phyloP scores from a whole-genome alignment of 345 rosid species.

The Viola odorata region DNA sequence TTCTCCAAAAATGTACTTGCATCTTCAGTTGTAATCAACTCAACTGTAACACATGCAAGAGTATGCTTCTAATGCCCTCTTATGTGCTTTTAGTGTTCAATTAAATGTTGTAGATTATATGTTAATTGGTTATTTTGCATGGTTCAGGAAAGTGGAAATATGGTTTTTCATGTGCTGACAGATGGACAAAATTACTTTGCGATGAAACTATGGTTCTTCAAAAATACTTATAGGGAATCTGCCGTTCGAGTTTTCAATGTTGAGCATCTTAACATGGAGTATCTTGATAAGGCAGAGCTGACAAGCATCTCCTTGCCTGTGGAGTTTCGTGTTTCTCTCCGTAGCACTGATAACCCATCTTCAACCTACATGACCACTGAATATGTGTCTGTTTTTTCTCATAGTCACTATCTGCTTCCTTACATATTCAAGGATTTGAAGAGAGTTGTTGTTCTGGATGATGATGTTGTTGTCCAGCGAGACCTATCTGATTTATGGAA shows the following conservation, averaged over 20 bases:
- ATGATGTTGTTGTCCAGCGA: conserved; percentile 82
- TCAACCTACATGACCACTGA: conserved; percentile 45
- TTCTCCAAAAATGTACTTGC: conserved; percentile 27
- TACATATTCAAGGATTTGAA: conserved; percentile 55
- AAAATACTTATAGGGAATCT: conserved; percentile 19
- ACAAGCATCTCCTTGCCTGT: conserved; percentile 53
- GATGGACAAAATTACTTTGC: conserved; percentile 28
- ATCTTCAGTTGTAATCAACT: conserved; percentile 31
- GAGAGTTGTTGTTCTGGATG: conserved; percentile 75
- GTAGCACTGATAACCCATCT: conserved; percentile 26
- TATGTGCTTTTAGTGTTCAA: conserved; percentile 4
- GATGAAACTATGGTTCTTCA: conserved; percentile 26
- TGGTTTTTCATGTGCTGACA: conserved; percentile 30
- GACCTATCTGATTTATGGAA: conserved; percentile 77
- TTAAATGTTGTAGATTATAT: conserved; percentile 7
- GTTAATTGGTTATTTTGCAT: conserved; percentile 23
- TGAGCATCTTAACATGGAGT: conserved; percentile 28
- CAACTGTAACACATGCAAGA: conserved; percentile 22
- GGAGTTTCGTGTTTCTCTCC: conserved; percentile 76
- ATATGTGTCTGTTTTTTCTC: conserved; percentile 72
- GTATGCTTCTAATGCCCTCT: conserved; percentile 33
- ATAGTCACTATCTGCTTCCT: conserved; percentile 76
- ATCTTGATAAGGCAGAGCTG: conserved; percentile 35
- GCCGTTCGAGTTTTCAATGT: conserved; percentile 23
- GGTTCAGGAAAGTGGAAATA: conserved; percentile 73